Base-by-base conservation (phyloP, 2,329 filamentous ascomycete species). In the Aureobasidium sp. region DNA sequence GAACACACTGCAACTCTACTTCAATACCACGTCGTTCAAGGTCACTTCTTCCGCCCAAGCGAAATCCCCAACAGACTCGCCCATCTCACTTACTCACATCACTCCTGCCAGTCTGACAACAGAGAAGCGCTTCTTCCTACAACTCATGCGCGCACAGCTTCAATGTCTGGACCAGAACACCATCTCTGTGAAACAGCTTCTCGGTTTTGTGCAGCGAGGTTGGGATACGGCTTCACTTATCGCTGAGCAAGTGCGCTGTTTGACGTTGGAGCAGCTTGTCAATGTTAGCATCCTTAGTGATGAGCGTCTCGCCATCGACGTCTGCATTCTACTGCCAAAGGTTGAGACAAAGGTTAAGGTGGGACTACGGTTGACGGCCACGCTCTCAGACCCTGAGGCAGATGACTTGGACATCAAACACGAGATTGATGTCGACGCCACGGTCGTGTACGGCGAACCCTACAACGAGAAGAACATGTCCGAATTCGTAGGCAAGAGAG, bases 401-500 rank as follows among this genome's bases (percentile, higher is more conserved):
- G 74, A 87, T 11, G 79, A 82, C 1, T 78, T 90, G 39, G 72
- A 73, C 14, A 75, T 88, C 29, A 75, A 74, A 6, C 78, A 81
- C 1, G 63, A 61, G 5, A 64, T 70, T 6, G 63, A 63, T 44
- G 66, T 70, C 0, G 76, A 76, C 27, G 88, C 85, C 0, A 79
- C 78, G 58, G 84, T 92, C 1, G 77, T 91, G 2, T 94, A 94
- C 70, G 90, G 90, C 0, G 89, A 93, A 74, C 80, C 82, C 63
- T 91, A 92, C 72, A 89, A 90, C 65, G 84, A 85, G 65, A 82
- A 79, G 54, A 91, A 90, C 73, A 86, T 94, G 78, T 78, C 76
- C 16, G 87, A 90, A 60, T 91, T 89, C 66, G 70, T 94, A 64
- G 72, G 77, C 13, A 80, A 81, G 39, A 79, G 81, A 71, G 75